These are phyloP conservation scores for Plasmodium cynomolgi DNA, from an alignment of 169 alveolate species.

Conservation along the genomic window DNA sequence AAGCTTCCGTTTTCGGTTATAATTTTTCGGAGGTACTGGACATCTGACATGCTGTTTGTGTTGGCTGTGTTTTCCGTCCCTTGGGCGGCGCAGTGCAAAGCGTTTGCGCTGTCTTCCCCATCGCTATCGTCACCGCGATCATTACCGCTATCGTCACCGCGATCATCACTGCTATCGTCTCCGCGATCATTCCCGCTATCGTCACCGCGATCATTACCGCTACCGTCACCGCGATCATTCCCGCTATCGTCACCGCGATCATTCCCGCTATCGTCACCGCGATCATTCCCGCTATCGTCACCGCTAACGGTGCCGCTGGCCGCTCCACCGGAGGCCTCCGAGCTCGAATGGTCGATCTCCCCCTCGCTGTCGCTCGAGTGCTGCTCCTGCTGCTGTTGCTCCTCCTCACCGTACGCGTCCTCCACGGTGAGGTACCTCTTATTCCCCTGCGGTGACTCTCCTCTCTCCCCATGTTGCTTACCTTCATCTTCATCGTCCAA, in stretches of 20 bases:
- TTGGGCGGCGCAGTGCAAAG: not conserved
- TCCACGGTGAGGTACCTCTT: constrained; percentile 4
- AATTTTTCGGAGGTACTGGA: constrained; percentile 32
- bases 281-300: not conserved
- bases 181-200: not conserved
- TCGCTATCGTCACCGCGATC: not conserved
- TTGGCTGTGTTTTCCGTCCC: not conserved
- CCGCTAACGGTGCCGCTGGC: not conserved
- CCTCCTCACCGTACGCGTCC: not conserved
- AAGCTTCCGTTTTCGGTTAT: constrained; percentile 44
- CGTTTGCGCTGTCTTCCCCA: not conserved
- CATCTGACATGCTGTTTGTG: constrained; percentile 31
- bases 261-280: not conserved
- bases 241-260: not conserved
- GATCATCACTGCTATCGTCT: not conserved
- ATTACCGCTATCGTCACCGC: not conserved
- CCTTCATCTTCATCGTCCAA: not conserved
- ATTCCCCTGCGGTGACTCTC: not conserved
- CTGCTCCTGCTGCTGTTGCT: not conserved
- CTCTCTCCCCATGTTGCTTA: not conserved
- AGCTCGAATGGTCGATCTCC: not conserved
- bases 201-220: not conserved
- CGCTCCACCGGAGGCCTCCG: not conserved
- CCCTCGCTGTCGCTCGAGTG: not conserved
- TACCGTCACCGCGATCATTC: not conserved